Percentiles rank a stretch among this genome's conserved stretches.
phyloP scores from a whole-genome alignment of 768 basidiomycete species.

The Pleurotus ostreatus region DNA sequence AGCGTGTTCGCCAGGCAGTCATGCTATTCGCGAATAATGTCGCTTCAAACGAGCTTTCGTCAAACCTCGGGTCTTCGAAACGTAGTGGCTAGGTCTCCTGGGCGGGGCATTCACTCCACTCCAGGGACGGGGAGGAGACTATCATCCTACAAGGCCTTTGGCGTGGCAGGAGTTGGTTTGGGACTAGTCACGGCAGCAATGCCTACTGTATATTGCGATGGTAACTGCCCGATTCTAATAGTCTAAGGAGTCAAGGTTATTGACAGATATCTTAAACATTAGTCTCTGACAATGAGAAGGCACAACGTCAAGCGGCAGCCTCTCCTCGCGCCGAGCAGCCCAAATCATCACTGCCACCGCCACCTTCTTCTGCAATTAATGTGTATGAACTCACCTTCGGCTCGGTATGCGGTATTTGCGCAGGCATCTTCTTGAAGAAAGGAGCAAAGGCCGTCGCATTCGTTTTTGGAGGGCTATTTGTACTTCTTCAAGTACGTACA shows the following conservation, averaged over 20 bases:
- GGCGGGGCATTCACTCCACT: background rate
- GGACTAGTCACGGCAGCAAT: constrained; percentile 34
- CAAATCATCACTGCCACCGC: constrained; percentile 35
- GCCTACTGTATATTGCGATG: constrained; percentile 48
- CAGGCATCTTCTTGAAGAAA: constrained; percentile 93
- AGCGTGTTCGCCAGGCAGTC: constrained; percentile 1
- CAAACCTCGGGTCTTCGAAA: constrained; percentile 4
- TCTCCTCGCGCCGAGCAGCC: constrained; percentile 9
- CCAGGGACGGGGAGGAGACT: background rate
- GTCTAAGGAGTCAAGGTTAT: constrained; percentile 6
- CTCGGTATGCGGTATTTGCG: constrained; percentile 82
- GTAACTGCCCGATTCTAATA: constrained; percentile 25
- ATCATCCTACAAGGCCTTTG: constrained; percentile 24
- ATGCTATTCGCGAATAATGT: background rate
- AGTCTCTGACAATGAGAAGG: constrained; percentile 6
- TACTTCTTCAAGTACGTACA: constrained; percentile 76
- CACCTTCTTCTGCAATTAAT: constrained; percentile 72
- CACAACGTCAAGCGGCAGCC: background rate
- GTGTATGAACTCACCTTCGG: constrained; percentile 84
- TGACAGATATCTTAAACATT: background rate
- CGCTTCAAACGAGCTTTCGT: background rate
- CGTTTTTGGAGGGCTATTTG: constrained; percentile 85
- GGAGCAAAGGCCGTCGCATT: constrained; percentile 84
- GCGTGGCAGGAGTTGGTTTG: constrained; percentile 39
- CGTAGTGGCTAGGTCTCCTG: background rate